Base-by-base conservation (phyloP, 345 rosid genomes). In the Conringia planisiliqua region DNA sequence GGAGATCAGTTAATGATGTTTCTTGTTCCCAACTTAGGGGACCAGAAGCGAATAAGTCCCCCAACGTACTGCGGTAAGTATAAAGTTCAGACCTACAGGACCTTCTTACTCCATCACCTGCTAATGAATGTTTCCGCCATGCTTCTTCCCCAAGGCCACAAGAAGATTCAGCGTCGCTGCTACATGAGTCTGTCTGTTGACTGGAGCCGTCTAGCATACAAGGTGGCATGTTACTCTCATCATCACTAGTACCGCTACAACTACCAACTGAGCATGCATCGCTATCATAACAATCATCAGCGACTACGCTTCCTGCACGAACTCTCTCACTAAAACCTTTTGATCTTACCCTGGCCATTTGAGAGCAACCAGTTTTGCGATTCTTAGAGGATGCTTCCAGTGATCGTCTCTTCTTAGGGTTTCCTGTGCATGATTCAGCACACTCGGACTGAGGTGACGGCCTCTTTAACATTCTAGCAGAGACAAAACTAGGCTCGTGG, bases 21-120 rank as follows among this genome's bases (percentile, higher is more conserved):
- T 93, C 97, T 80, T 90, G 88, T 71, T 93, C 98, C 98, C 97
- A 90, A 78, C 85, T 88, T 61, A 92, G 36, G 39, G 98, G 85
- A 59, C 97, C 96, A 26, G 89, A 92, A 39, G 94, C 92, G 75
- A 85, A 83, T 67, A 90, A 74, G 47, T 83, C 90, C 78, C 80
- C 86, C 72, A 90, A 68, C 3, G 88, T 89, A 71, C 75, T 74
- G 58, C 86, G 84, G 76, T 86, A 90, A 20, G 92, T 90, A 71
- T 80, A 86, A 71, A 88, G 82, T 69, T 90, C 98, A 56, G 86
- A 73, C 72, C 82, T 85, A 83, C 87, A 91, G 38, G 83, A 79
- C 54, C 83, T 88, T 48, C 71, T 84, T 56, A 76, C 86, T 76
- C 79, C 71, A 62, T 82, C 82, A 56, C 77, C 80, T 68, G 64